A percentile compares a stretch with the other conserved stretches of the same genome.
phyloP scores from a whole-genome alignment of 371 early-diverging fungal species.

The Apophysomyces sp. region DNA sequence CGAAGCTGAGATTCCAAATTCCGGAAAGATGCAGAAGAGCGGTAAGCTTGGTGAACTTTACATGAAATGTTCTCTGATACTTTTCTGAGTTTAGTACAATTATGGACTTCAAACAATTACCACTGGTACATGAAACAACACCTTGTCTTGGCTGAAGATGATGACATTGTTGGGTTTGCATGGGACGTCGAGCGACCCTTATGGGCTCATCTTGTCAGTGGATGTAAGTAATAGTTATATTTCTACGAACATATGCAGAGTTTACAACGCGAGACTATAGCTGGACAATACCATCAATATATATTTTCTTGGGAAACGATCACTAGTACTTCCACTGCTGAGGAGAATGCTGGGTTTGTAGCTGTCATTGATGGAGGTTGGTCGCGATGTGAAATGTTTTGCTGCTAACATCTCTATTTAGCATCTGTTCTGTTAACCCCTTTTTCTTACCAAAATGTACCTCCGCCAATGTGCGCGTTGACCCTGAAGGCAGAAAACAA shows the following conservation, averaged over 20 bases:
- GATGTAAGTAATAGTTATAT: conserved; percentile 4
- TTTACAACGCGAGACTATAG: neutral
- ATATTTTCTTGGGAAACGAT: conserved; percentile 60
- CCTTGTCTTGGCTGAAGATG: conserved; percentile 31
- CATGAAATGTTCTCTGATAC: neutral
- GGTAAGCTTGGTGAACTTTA: conserved; percentile 13
- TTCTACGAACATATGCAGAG: neutral
- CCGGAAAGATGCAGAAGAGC: conserved; percentile 23
- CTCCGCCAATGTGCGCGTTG: conserved; percentile 89
- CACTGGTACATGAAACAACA: conserved; percentile 96
- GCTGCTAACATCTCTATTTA: conserved; percentile 8
- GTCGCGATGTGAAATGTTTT: neutral
- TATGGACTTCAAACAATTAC: conserved; percentile 94
- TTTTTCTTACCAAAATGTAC: conserved; percentile 83
- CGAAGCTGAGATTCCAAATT: conserved; percentile 27
- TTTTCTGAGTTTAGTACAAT: conserved; percentile 58
- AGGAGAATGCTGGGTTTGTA: conserved; percentile 63
- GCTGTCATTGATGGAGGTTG: conserved; percentile 78
- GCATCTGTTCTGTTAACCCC: conserved; percentile 76
- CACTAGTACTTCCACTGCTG: conserved; percentile 50
- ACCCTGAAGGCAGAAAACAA: conserved; percentile 42
- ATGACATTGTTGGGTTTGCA: conserved; percentile 42
- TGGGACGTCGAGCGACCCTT: conserved; percentile 79
- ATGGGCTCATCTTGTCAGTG: conserved; percentile 57
- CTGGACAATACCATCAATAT: conserved; percentile 56